Evolutionary conservation across 768 basidiomycete species (phyloP), one percentile per base, ranked within the genome.

Genomic region (Austroboletus eburneus): DNA sequence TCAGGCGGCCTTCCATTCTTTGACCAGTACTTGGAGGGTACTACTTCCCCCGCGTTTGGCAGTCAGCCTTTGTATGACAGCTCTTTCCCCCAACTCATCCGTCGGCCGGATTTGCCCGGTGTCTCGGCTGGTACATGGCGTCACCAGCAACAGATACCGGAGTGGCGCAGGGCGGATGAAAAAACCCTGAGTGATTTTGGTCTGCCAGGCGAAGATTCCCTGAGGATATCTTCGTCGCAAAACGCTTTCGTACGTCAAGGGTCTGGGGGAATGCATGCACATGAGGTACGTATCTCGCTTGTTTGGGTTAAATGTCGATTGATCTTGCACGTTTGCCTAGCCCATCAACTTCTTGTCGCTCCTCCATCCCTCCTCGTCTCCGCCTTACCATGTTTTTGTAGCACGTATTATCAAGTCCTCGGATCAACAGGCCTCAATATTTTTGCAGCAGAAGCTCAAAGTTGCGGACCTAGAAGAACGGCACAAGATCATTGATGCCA

Each of bases 351-450:
- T 91, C 64, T 74, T 91, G 43, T 87, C 87, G 13, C 72, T 91
- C 42, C 75, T 92, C 41, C 88, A 91, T 57, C 90, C 90, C 1
- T 87, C 88, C 0, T 87, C 89, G 1, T 81, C 84, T 23, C 90
- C 90, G 13, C 88, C 88, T 2, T 92, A 92, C 58, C 78, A 79
- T 43, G 71, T 87, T 45, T 90, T 92, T 56, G 88, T 91, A 12
- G 72, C 80, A 16, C 83, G 90, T 21, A 91, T 92, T 55, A 87
- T 91, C 73, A 91, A 87, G 68, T 85, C 83, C 2, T 90, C 89
- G 5, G 90, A 92, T 58, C 90, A 92, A 60, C 90, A 92, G 58
- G 90, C 90, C 12, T 90, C 87, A 13, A 91, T 91, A 43, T 92
- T 92, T 58, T 72, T 92, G 33, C 89, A 91, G 60, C 90, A 92